Evolutionary conservation across 1,284 basidiomycete genomes (phyloP).

Genomic region (Ganoderma sinense): DNA sequence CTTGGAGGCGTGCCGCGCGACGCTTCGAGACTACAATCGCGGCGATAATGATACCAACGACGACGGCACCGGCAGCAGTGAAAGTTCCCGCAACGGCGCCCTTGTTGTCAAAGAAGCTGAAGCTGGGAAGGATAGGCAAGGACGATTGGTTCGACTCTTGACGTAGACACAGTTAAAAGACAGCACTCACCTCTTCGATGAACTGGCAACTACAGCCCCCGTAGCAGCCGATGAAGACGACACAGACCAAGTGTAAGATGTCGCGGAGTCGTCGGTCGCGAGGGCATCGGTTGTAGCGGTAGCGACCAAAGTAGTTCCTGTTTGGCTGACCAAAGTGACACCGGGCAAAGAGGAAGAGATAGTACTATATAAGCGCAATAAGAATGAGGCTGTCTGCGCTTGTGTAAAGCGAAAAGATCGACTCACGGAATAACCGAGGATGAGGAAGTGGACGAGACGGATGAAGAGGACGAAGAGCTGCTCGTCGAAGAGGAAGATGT

Average conservation of each 20-base stretch:
- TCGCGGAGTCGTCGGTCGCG: constrained; percentile 8
- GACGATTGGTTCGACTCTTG: neutral
- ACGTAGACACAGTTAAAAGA: constrained; percentile 4
- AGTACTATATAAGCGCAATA: constrained; percentile 2
- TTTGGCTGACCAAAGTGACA: constrained; percentile 10
- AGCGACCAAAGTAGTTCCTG: constrained; percentile 11
- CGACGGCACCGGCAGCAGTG: constrained; percentile 39
- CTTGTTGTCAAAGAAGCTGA: constrained; percentile 44
- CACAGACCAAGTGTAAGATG: constrained; percentile 22
- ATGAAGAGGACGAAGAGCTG: constrained; percentile 12
- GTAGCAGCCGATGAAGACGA: constrained; percentile 16
- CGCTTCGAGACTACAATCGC: constrained; percentile 29
- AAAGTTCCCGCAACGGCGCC: constrained; percentile 42
- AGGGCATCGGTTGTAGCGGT: constrained; percentile 4
- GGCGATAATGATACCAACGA: constrained; percentile 28
- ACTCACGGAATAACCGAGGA: constrained; percentile 19
- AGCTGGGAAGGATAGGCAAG: neutral
- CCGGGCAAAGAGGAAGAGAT: constrained; percentile 13
- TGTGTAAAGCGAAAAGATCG: neutral
- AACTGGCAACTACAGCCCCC: constrained; percentile 13
- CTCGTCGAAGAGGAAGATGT: constrained; percentile 5
- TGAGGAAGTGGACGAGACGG: constrained; percentile 20
- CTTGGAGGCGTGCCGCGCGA: constrained; percentile 35
- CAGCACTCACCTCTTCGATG: constrained; percentile 32
- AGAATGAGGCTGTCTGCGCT: neutral